Percentiles rank a stretch among this genome's conserved stretches.
These are phyloP conservation scores for Oryza meridionalis DNA, from an alignment of 176 grass and related monocot genomes.

Conservation along the genomic window DNA sequence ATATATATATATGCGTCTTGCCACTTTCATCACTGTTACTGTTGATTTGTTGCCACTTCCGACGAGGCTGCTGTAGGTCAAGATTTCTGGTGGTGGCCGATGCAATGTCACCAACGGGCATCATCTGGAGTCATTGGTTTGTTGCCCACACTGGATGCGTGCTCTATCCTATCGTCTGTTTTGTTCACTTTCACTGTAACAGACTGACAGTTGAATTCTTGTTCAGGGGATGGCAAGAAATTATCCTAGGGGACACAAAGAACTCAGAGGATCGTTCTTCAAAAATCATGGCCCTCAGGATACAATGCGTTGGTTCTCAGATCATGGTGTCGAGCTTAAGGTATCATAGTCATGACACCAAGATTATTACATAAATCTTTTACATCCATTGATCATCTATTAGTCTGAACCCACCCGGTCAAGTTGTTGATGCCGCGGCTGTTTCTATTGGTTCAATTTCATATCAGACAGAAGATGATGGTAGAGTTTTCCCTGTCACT, in stretches of 20 bases:
- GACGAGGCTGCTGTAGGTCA: conserved; percentile 52
- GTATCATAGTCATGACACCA: conserved; percentile 39
- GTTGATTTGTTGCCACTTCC: background rate
- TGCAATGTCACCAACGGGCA: conserved; percentile 96
- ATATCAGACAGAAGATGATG: conserved; percentile 79
- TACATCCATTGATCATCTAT: conserved; percentile 7
- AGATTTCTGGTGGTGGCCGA: conserved; percentile 89
- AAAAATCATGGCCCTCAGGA: conserved; percentile 72
- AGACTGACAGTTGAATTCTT: background rate
- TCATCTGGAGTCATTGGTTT: conserved; percentile 66
- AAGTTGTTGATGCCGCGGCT: background rate
- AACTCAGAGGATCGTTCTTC: conserved; percentile 84
- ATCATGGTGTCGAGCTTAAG: conserved; percentile 91
- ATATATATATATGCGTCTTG: too few species aligned
- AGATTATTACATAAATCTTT: background rate
- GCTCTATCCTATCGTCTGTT: background rate
- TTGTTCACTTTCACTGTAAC: background rate
- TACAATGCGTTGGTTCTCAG: conserved; percentile 81
- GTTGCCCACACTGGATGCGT: background rate
- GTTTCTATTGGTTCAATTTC: conserved; percentile 1
- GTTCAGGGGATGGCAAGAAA: conserved; percentile 63
- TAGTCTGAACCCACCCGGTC: background rate
- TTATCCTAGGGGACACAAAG: conserved; percentile 90
- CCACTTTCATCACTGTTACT: background rate
- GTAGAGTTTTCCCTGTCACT: conserved; percentile 85